A percentile compares a stretch with the other conserved stretches of the same genome.
Evolutionary conservation across 2,329 filamentous ascomycete species (phyloP).

Genomic region (Diplodia corticola): DNA sequence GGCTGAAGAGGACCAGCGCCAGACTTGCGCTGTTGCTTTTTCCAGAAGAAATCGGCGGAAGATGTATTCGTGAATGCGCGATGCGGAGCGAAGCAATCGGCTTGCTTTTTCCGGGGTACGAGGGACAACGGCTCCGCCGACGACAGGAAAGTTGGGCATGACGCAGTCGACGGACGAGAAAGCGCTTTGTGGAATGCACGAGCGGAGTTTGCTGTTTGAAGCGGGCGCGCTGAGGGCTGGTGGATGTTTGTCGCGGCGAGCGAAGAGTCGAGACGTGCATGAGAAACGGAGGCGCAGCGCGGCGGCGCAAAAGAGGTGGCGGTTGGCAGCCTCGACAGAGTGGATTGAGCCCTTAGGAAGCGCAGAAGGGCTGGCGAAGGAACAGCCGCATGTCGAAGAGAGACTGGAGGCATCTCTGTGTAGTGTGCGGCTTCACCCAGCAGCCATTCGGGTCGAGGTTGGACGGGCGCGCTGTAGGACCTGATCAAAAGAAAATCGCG

Average conservation of each 20-base stretch:
- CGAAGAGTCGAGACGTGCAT: neutral
- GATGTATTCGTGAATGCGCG: constrained; percentile 29
- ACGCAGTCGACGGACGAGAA: neutral
- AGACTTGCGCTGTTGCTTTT: constrained; percentile 35
- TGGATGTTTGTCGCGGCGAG: neutral
- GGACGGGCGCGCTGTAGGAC: constrained; percentile 3
- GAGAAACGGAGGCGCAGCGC: neutral
- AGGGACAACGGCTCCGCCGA: neutral
- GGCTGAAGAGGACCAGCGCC: constrained; percentile 43
- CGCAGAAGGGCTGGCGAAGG: constrained; percentile 41
- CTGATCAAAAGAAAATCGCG: constrained; percentile 13
- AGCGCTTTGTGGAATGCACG: neutral
- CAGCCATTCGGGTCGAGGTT: constrained; percentile 8
- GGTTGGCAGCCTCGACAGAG: neutral
- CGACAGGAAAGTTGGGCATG: neutral
- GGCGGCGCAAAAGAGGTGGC: neutral
- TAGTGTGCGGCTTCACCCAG: neutral
- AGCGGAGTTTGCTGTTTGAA: neutral
- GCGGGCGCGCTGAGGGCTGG: neutral
- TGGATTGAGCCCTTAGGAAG: constrained; percentile 40
- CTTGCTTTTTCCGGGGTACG: neutral
- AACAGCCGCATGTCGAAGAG: constrained; percentile 34
- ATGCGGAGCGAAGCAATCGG: neutral
- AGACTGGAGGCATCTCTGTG: constrained; percentile 37
- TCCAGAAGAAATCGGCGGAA: constrained; percentile 26